phyloP scores from a whole-genome alignment of 352 stramenopile genomes.

The Globisporangium parvum region DNA sequence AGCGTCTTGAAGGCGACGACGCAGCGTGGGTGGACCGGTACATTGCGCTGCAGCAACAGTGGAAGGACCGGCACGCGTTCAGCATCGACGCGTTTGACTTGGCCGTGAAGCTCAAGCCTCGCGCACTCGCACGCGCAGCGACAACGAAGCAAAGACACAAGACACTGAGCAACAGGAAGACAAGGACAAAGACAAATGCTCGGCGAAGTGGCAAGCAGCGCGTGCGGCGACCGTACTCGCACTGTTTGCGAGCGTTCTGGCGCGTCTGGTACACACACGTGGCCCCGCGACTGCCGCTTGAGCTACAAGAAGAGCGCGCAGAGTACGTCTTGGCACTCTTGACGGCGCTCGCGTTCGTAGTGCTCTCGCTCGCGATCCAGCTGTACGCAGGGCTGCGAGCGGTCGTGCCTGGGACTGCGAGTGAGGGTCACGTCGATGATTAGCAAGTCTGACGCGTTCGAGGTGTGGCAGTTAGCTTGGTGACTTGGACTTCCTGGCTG shows the following conservation, averaged over 20 bases:
- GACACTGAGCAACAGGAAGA: not conserved
- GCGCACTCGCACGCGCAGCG: not conserved
- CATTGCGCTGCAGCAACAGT: constrained; percentile 7
- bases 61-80: constrained; percentile 6
- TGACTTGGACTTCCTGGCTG: too few species aligned
- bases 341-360: constrained; percentile 4
- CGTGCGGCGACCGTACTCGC: not conserved
- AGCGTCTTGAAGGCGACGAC: constrained; percentile 4
- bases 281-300: constrained; percentile 5
- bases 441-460: too few species aligned
- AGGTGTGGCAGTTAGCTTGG: too few species aligned
- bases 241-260: constrained; percentile 4
- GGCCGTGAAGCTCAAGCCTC: not conserved
- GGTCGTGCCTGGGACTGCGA: too few species aligned
- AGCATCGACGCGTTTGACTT: constrained; percentile 12
- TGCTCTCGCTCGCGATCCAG: constrained; percentile 8
- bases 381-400: constrained; percentile 4
- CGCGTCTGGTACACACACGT: constrained; percentile 7
- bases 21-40: constrained; percentile 13
- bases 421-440: too few species aligned
- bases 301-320: constrained; percentile 4
- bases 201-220: not conserved
- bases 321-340: constrained; percentile 12
- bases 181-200: not conserved
- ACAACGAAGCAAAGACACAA: not conserved